phyloP scores from a whole-genome alignment of 176 grass and related monocot species.

The Carex scoparia region DNA sequence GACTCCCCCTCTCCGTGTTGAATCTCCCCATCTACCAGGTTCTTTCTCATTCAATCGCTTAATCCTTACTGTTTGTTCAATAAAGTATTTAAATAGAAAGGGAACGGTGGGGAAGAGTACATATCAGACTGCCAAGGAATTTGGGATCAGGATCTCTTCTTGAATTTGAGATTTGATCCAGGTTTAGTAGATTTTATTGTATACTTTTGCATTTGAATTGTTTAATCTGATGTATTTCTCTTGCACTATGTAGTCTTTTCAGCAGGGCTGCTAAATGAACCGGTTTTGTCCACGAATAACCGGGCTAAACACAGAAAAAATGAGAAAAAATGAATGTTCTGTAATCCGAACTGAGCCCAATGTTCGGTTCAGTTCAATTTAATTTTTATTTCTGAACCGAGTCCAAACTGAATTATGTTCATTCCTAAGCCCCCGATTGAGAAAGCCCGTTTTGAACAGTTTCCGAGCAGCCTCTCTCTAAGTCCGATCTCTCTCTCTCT shows the following conservation, averaged over 20 bases:
- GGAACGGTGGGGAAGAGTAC: neutral
- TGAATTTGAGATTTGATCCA: constrained; percentile 14
- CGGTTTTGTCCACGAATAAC: too few species aligned
- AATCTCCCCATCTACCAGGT: neutral
- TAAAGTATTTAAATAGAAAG: neutral
- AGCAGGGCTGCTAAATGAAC: too few species aligned
- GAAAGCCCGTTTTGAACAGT: too few species aligned
- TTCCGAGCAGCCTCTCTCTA: too few species aligned
- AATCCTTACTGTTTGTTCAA: neutral
- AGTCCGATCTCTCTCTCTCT: too few species aligned
- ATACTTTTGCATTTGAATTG: neutral
- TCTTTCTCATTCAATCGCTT: neutral
- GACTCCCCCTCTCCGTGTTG: neutral
- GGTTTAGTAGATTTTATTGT: neutral
- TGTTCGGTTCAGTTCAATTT: too few species aligned
- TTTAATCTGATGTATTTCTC: neutral
- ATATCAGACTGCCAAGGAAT: neutral
- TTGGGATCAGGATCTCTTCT: neutral
- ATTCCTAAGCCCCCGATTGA: too few species aligned
- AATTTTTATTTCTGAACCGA: too few species aligned
- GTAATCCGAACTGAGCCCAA: too few species aligned
- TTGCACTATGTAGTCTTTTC: neutral
- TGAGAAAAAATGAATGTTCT: too few species aligned
- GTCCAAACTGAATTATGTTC: too few species aligned
- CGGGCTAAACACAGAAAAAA: too few species aligned